Evolutionary conservation across 768 basidiomycete species (phyloP), one percentile per base, ranked within the genome.

Genomic region (Amanita pseudoporphyria): DNA sequence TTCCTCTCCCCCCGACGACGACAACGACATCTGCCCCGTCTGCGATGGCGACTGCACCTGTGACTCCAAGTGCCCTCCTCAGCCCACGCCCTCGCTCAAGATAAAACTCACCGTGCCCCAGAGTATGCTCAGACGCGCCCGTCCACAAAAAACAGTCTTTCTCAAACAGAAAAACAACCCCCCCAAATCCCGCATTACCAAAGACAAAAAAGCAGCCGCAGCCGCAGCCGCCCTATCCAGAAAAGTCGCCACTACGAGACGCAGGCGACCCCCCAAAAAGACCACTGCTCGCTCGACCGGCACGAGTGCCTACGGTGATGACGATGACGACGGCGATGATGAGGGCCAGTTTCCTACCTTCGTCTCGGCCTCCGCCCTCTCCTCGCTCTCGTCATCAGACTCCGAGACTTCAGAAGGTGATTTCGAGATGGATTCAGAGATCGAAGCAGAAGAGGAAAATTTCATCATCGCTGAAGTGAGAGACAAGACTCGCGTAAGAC

Each of bases 11-110:
- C n/a, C 3, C 70, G 82, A 85, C 66, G 87, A 89, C 62, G 84
- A 87, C 74, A 78, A 79, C 78, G 83, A 88, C 64, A 87, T 90
- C 50, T 91, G 87, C 65, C 87, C 87, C 6, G 86, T 90, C 55
- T 91, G 87, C 85, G 88, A 90, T 73, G 82, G 84, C 61, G 82
- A 87, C 61, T 91, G 87, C 72, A 89, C 84, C 26, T 90, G 87
- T 73, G 64, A 68, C 64, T 79, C 74, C 71, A 70, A 65, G 28
- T 37, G 39, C 32, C 38, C 47, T 57, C 61, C 58, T 56, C 62
- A 49, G 57, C 64, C 30, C 55, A 54, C 54, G 44, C 63, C 64
- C 1, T 66, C 77, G 4, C 73, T 87, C 59, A 87, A 87, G 71
- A 85, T 87, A 69, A 83, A 79, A 64, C 76, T 87, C 53, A 80